Conservation (phyloP, 148 eudicot genomes). For the Gaultheria prostrata region DNA sequence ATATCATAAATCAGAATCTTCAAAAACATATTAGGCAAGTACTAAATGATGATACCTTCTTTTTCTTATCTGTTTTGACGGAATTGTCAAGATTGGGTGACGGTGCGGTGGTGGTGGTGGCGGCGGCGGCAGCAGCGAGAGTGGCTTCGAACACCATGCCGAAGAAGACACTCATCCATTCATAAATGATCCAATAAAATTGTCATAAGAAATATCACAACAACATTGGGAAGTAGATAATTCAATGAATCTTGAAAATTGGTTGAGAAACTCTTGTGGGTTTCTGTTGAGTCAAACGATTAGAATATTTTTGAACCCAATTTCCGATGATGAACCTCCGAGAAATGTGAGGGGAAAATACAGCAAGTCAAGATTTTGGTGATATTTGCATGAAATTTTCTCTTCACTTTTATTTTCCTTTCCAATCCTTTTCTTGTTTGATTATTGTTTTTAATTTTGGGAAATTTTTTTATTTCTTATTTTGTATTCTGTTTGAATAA, state of each 20-base stretch:
- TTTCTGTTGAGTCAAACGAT: not conserved
- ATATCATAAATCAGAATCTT: not conserved
- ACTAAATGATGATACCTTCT: slow-evolving; percentile 31
- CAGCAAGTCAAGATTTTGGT: not conserved
- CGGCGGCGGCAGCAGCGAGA: not conserved
- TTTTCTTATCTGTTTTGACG: slow-evolving; percentile 37
- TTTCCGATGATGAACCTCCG: not conserved
- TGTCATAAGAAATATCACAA: not conserved
- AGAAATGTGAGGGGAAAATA: not conserved
- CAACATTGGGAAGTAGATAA: not conserved
- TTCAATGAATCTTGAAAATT: not conserved
- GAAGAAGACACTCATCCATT: slow-evolving; percentile 16
- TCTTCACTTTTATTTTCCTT: not conserved
- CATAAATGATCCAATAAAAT: not conserved
- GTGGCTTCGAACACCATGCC: not conserved
- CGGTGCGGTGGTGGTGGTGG: not conserved
- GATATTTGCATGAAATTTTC: not conserved
- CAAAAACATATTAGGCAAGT: not conserved
- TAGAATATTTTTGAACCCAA: not conserved
- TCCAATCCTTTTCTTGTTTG: not conserved
- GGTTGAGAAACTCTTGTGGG: not conserved
- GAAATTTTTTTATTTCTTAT: not conserved
- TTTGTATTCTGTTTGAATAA: not conserved
- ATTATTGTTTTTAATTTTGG: not conserved
- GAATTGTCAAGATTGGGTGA: slow-evolving; percentile 23